phyloP scores from a whole-genome alignment of 1,284 basidiomycete genomes.

The Sanghuangporus sanghuang region DNA sequence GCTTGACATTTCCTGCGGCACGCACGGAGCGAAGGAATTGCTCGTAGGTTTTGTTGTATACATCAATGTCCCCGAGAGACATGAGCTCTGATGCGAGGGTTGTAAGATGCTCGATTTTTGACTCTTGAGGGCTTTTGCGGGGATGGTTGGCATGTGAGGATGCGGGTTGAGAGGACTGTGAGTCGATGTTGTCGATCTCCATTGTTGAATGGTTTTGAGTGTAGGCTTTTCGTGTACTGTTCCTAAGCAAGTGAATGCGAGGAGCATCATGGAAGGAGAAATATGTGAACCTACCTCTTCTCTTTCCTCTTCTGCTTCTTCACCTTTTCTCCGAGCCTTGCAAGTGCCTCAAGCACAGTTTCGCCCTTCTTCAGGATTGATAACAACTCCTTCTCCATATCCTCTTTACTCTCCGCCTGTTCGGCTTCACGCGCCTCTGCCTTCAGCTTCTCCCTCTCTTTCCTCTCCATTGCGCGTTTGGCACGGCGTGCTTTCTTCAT shows the following conservation, averaged over 20 bases:
- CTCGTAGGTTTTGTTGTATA: conserved; percentile 81
- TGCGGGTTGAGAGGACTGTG: conserved; percentile 21
- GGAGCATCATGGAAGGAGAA: background rate
- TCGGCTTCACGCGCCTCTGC: conserved; percentile 70
- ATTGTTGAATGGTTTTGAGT: background rate
- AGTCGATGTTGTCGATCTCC: conserved; percentile 11
- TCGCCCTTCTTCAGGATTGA: conserved; percentile 82
- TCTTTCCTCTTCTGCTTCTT: conserved; percentile 52
- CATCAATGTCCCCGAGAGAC: conserved; percentile 76
- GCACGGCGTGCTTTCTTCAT: conserved; percentile 78
- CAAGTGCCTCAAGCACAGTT: conserved; percentile 85
- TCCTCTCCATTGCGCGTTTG: conserved; percentile 64
- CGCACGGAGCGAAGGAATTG: conserved; percentile 73
- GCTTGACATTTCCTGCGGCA: conserved; percentile 60
- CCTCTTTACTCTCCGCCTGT: conserved; percentile 54
- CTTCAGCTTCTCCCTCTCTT: conserved; percentile 62
- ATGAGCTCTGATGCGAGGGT: conserved; percentile 79
- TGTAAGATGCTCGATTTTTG: conserved; percentile 73
- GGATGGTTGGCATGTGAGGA: conserved; percentile 16
- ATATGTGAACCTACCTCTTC: conserved; percentile 31
- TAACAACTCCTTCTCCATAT: conserved; percentile 66
- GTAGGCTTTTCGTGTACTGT: conserved; percentile 23
- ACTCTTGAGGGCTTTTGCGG: conserved; percentile 30
- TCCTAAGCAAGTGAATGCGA: background rate
- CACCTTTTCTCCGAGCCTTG: conserved; percentile 72